Percentiles rank a stretch among this genome's conserved stretches.
phyloP scores from a whole-genome alignment of 2,329 filamentous ascomycete genomes.

The Coniochaeta hoffmannii region DNA sequence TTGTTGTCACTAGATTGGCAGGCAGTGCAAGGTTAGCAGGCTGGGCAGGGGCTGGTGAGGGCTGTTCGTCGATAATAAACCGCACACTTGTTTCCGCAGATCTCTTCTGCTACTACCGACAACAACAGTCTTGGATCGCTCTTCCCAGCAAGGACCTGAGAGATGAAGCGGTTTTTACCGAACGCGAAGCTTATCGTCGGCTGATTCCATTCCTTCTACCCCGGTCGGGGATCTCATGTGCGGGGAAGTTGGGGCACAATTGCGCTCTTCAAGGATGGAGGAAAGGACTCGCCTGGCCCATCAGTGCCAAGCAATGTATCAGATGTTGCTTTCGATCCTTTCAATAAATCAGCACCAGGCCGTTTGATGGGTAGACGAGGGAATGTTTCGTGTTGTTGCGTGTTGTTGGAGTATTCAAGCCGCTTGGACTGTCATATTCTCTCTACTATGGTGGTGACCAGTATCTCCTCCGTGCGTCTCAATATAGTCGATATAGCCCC shows the following conservation, averaged over 20 bases:
- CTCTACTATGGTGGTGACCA: not conserved
- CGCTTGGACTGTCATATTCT: not conserved
- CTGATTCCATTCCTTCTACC: not conserved
- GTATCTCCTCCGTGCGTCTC: not conserved
- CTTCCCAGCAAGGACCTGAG: not conserved
- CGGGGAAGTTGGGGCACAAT: slow-evolving; percentile 13
- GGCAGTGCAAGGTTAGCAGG: no score
- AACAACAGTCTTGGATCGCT: no score
- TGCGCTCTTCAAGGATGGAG: slow-evolving; percentile 8
- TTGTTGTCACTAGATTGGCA: no score
- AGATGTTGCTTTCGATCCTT: not conserved
- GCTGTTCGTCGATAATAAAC: not conserved
- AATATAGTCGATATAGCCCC: not conserved
- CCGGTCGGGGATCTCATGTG: slow-evolving; percentile 7
- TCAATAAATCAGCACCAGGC: not conserved
- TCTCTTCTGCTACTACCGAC: not conserved
- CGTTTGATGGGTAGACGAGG: not conserved
- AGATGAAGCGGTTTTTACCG: not conserved
- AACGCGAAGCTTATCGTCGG: not conserved
- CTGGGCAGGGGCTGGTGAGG: no score
- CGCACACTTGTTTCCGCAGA: not conserved
- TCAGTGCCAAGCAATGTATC: not conserved
- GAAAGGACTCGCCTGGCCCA: slow-evolving; percentile 2
- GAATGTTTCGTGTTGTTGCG: not conserved
- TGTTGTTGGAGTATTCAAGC: not conserved